Evolutionary conservation across 2,329 filamentous ascomycete genomes (phyloP).

Genomic region (Myriangium duriaei): DNA sequence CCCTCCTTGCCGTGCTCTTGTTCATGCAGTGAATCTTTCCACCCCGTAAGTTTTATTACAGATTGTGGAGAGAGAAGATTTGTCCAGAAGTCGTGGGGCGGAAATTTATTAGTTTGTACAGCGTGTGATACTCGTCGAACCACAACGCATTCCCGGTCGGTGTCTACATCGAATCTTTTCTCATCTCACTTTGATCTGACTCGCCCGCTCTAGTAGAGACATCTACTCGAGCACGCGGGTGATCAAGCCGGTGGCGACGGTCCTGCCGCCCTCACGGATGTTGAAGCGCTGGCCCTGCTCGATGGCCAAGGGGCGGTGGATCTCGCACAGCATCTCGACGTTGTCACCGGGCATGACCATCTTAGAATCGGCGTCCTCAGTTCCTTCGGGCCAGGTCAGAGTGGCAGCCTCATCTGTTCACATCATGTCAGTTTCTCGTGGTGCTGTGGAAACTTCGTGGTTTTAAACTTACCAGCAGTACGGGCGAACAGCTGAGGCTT

Average conservation of each 20-base stretch:
- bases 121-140: too few relatives aligned
- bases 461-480: conserved; percentile 75
- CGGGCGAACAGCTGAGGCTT: conserved; percentile 92
- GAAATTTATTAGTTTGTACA: not conserved
- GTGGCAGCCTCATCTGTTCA: conserved; percentile 51
- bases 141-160: too few relatives aligned
- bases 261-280: conserved; percentile 85
- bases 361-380: conserved; percentile 57
- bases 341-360: conserved; percentile 98
- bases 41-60: too few relatives aligned
- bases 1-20: too few relatives aligned
- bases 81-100: not conserved
- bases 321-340: conserved; percentile 85
- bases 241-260: conserved; percentile 29
- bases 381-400: conserved; percentile 77
- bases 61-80: not conserved
- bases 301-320: conserved; percentile 74
- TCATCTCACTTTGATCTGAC: too few relatives aligned
- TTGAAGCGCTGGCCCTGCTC: conserved; percentile 95
- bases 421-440: not conserved
- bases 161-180: too few relatives aligned
- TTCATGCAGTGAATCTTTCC: too few relatives aligned
- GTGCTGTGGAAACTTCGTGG: too few relatives aligned
- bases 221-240: conserved; percentile 27
- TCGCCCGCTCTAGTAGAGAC: too few relatives aligned